These are phyloP conservation scores for Platanus orientalis DNA, from an alignment of 164 flowering plant species.

Conservation along the genomic window DNA sequence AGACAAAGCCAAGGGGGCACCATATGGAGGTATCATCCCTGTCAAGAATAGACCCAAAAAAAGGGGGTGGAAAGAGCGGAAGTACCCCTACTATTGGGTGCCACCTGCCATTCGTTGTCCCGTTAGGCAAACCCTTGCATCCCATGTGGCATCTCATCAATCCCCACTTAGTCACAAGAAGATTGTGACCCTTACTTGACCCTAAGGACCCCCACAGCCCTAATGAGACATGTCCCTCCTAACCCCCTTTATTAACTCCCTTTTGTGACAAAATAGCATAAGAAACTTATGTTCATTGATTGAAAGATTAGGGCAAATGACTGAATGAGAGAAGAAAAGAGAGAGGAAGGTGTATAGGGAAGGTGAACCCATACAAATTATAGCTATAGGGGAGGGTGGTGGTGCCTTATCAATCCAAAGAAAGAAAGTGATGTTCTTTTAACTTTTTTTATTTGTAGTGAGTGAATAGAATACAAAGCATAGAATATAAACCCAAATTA, in stretches of 20 bases:
- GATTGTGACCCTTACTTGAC: conserved; percentile 11
- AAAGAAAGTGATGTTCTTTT: conserved; percentile 4
- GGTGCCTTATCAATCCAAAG: conserved; percentile 4
- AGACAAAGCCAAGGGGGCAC: no score
- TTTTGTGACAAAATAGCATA: neutral
- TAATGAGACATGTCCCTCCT: conserved; percentile 6
- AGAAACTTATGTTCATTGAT: neutral
- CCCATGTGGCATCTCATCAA: neutral
- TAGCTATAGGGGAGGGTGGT: neutral
- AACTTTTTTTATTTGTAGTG: neutral
- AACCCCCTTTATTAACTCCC: neutral
- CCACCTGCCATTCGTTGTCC: neutral
- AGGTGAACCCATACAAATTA: neutral
- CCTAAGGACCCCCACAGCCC: neutral
- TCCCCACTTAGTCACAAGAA: conserved; percentile 6
- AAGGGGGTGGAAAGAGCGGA: no score
- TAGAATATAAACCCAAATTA: conserved; percentile 1
- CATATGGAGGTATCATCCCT: no score
- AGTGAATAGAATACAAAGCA: neutral
- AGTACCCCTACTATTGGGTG: neutral
- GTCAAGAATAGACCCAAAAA: no score
- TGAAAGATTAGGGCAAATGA: neutral
- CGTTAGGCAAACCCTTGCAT: neutral
- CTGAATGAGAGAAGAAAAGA: neutral
- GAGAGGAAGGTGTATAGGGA: neutral